Percentiles rank a stretch among this genome's conserved stretches.
These are phyloP conservation scores for Metarhizium robertsii DNA, from an alignment of 2,329 filamentous ascomycete genomes.

Conservation along the genomic window DNA sequence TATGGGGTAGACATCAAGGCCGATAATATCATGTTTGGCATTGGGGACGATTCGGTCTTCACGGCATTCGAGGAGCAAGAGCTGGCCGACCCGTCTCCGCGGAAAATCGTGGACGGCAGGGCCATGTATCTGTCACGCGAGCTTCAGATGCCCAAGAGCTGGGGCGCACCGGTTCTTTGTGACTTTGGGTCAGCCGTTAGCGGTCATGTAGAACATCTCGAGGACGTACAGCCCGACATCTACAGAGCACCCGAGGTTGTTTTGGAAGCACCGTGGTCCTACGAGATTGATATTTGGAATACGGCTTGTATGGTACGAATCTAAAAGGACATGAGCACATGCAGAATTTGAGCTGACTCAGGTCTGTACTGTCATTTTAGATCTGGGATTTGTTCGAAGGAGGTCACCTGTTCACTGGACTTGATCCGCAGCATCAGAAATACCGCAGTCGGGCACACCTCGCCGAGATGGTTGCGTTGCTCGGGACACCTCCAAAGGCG, in stretches of 20 bases:
- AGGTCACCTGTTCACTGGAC: conserved; percentile 30
- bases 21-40: conserved; percentile 36
- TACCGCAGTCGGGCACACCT: conserved; percentile 37
- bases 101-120: conserved; percentile 31
- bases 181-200: conserved; percentile 38
- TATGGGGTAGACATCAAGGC: conserved; percentile 30
- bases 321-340: too few relatives aligned
- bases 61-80: conserved; percentile 28
- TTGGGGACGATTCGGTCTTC: conserved; percentile 16
- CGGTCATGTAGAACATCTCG: conserved; percentile 19
- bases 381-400: conserved; percentile 42
- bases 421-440: conserved; percentile 25
- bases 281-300: conserved; percentile 43
- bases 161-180: conserved; percentile 30
- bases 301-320: conserved; percentile 35
- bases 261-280: conserved; percentile 33
- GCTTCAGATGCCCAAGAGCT: conserved; percentile 21
- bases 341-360: background rate
- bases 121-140: conserved; percentile 32
- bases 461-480: conserved; percentile 35
- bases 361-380: conserved; percentile 16
- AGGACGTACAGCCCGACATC: conserved; percentile 29
- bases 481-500: conserved; percentile 30
- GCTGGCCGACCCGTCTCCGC: conserved; percentile 25
- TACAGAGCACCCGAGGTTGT: conserved; percentile 39